Conservation (phyloP, 805 yeast species). For the Barnettozyma vustinii region DNA sequence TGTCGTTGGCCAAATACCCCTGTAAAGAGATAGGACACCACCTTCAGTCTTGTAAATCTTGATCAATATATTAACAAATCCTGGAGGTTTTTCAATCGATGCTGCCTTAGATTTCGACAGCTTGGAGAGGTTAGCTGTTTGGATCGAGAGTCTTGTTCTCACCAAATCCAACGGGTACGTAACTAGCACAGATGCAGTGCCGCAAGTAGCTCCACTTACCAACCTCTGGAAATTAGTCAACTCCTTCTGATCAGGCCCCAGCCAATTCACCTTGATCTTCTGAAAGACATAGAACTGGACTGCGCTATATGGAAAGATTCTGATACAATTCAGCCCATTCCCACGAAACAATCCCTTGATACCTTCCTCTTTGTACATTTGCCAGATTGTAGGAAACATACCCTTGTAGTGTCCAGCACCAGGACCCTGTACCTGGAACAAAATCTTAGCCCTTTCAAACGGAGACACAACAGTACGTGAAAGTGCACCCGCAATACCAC, state of each 20-base stretch:
- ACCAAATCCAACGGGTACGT: slow-evolving; percentile 93
- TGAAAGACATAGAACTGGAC: slow-evolving; percentile 89
- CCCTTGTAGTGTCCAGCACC: slow-evolving; percentile 51
- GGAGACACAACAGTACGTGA: slow-evolving; percentile 94
- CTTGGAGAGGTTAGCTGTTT: slow-evolving; percentile 62
- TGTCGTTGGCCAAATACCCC: slow-evolving; percentile 88
- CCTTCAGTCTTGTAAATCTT: slow-evolving; percentile 74
- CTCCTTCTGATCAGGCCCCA: slow-evolving; percentile 30
- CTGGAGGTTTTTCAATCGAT: slow-evolving; percentile 50
- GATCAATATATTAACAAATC: slow-evolving; percentile 52
- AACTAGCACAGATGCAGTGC: slow-evolving; percentile 68
- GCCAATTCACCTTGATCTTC: slow-evolving; percentile 39
- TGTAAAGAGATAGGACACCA: slow-evolving; percentile 68
- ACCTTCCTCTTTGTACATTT: slow-evolving; percentile 91
- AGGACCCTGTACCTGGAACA: slow-evolving; percentile 80
- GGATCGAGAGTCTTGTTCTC: slow-evolving; percentile 82
- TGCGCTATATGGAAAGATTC: slow-evolving; percentile 92
- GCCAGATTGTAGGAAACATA: slow-evolving; percentile 62
- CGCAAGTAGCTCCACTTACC: slow-evolving; percentile 76
- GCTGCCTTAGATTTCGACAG: slow-evolving; percentile 39
- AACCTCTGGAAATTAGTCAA: slow-evolving; percentile 56
- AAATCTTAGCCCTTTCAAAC: slow-evolving; percentile 87
- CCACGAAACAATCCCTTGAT: slow-evolving; percentile 86
- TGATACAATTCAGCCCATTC: slow-evolving; percentile 80
- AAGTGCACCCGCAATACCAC: slow-evolving; percentile 75